Percentiles rank a stretch among this genome's conserved stretches.
These are phyloP conservation scores for Immersiporthe knoxdaviesiana DNA, from an alignment of 2,329 filamentous ascomycete species.

Conservation along the genomic window DNA sequence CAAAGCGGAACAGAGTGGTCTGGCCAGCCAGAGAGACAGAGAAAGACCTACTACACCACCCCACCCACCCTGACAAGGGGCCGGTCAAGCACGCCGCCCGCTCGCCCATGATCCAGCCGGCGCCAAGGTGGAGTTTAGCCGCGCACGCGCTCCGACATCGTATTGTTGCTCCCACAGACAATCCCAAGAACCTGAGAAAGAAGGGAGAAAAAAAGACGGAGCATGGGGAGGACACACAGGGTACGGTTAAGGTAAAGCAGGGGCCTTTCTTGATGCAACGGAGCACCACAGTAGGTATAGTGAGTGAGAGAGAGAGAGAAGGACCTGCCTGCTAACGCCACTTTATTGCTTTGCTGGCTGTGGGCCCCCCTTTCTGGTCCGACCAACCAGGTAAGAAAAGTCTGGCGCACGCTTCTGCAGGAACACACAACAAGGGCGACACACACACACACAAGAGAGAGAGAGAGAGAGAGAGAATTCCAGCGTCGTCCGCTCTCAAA, in stretches of 20 bases:
- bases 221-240: neutral
- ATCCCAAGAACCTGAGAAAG: neutral
- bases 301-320: neutral
- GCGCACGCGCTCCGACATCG: slow-evolving; percentile 7
- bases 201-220: neutral
- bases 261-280: neutral
- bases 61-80: neutral
- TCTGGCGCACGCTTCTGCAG: slow-evolving; percentile 23
- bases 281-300: neutral
- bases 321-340: neutral
- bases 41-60: too few species aligned
- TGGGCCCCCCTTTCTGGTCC: neutral
- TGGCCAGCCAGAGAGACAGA: neutral
- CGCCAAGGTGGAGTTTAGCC: slow-evolving; percentile 1
- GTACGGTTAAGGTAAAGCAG: neutral
- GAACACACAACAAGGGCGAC: slow-evolving; percentile 17
- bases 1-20: neutral
- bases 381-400: slow-evolving; percentile 11
- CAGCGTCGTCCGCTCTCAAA: slow-evolving; percentile 6
- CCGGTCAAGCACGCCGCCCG: too few species aligned
- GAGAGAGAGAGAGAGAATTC: neutral
- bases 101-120: neutral
- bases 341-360: neutral
- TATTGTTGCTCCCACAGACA: neutral
- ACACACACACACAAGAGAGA: too few species aligned